phyloP scores from a whole-genome alignment of 1,139 yeast species.

The Sugiyamaella sp. region DNA sequence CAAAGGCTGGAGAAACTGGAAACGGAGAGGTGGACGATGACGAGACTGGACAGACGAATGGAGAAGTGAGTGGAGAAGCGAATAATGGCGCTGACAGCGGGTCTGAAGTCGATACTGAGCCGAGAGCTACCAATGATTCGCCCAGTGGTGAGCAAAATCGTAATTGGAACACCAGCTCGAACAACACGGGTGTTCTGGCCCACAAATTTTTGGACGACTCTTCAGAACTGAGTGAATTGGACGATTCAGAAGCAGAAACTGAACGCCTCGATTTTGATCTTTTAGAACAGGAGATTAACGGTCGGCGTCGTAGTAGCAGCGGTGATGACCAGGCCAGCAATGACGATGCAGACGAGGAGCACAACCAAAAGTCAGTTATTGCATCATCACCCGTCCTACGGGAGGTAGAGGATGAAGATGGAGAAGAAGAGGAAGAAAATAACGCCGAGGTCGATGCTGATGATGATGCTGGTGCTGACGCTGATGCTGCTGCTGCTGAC shows the following conservation, averaged over 20 bases:
- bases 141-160: too few species aligned
- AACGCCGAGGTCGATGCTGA: not conserved
- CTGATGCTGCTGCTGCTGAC: not conserved
- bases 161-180: too few species aligned
- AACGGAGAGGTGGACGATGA: too few species aligned
- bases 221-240: conserved; percentile 63
- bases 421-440: conserved; percentile 23
- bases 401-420: conserved; percentile 21
- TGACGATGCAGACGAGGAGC: conserved; percentile 24
- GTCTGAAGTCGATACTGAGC: too few species aligned
- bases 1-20: too few species aligned
- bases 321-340: conserved; percentile 26
- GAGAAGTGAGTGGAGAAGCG: too few species aligned
- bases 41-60: too few species aligned
- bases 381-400: conserved; percentile 6
- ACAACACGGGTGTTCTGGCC: conserved; percentile 13
- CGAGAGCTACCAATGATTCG: too few species aligned
- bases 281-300: conserved; percentile 28
- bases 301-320: conserved; percentile 28
- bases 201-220: conserved; percentile 34
- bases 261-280: conserved; percentile 60
- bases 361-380: conserved; percentile 17
- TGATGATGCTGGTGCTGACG: not conserved
- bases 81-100: too few species aligned
- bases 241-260: conserved; percentile 76